Evolutionary conservation across 352 stramenopile species (phyloP), one percentile per base, ranked within the genome.

Genomic region (Phytophthora litchii): DNA sequence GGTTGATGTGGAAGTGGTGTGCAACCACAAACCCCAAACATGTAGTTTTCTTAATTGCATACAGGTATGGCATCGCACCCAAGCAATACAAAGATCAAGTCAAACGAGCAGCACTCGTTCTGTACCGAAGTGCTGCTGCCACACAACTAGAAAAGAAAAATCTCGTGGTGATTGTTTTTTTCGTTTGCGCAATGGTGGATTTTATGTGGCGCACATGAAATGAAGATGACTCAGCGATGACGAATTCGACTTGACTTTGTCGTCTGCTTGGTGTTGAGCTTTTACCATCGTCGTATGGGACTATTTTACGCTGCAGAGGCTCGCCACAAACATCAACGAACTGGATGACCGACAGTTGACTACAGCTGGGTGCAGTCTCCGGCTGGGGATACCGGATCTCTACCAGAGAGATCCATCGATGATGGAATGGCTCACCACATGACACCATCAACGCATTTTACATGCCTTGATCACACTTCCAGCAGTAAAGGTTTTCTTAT

Each of bases 401-500:
- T 60, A 27, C 23, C 23, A 27, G 23, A 27, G 3, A 27, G 3
- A 46, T 14, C 3, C 8, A n/a, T 21, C 11, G 13, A 13, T 38
- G 11, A 13, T 50, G 21, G 50, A 64, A 58, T 58, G 47, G 44
- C 38, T 65, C 21, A 40, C 42, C 44, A 58, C 52, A 45, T 64
- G 53, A 46, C 53, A 40, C 4, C 23, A 48, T 49, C 19, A 41
- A 45, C 9, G 41, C 31, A 60, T 54, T 65, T 31, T 60, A 54
- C 48, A 54, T 37, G 56, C 54, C 23, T 20, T 20, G 13, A 3
- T 36, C 27, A 14, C 36, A 49, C 20, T 31, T 23, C 35, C 37
- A 48, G 2, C 35, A 45, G 60, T 69, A 64, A 58, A 64, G 46
- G 54, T 21, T 51, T 58, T 61, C 59, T 67, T 68, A 68, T 68